Evolutionary conservation across 257 asterid species (phyloP).

Genomic region (Striga asiatica): DNA sequence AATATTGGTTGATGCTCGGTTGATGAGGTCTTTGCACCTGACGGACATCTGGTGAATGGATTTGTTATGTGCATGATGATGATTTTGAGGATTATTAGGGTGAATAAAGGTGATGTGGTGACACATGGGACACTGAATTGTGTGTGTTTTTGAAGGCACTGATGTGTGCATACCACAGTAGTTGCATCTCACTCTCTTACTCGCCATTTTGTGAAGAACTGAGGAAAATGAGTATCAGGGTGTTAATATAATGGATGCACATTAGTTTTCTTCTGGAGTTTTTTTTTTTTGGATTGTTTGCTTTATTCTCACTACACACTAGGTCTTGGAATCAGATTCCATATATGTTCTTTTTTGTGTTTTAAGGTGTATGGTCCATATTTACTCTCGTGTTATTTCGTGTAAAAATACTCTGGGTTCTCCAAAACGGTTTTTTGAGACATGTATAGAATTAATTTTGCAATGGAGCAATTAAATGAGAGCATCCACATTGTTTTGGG

Average conservation of each 20-base stretch:
- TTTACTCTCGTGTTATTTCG: not conserved
- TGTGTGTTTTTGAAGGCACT: slow-evolving; percentile 22
- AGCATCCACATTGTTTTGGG: too few species aligned
- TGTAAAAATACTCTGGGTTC: not conserved
- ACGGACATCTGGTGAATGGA: slow-evolving; percentile 16
- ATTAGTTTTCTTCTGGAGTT: not conserved
- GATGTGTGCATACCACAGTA: slow-evolving; percentile 21
- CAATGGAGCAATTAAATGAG: not conserved
- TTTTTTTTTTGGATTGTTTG: slow-evolving; percentile 9
- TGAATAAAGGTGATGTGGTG: not conserved
- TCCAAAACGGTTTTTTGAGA: not conserved
- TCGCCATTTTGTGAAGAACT: slow-evolving; percentile 22
- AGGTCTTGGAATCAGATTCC: slow-evolving; percentile 25
- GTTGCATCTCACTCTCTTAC: slow-evolving; percentile 24
- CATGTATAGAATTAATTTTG: not conserved
- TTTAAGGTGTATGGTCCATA: slow-evolving; percentile 6
- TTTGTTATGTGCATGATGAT: slow-evolving; percentile 17
- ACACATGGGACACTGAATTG: slow-evolving; percentile 22
- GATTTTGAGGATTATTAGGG: slow-evolving; percentile 12
- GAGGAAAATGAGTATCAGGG: not conserved
- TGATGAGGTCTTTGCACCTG: slow-evolving; percentile 17
- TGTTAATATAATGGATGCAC: not conserved
- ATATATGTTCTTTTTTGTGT: slow-evolving; percentile 6
- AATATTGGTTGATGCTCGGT: slow-evolving; percentile 18
- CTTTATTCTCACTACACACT: slow-evolving; percentile 11